A percentile compares a stretch with the other conserved stretches of the same genome.
Evolutionary conservation across 768 basidiomycete species (phyloP).

Genomic region (Clitopilus passeckerianus): DNA sequence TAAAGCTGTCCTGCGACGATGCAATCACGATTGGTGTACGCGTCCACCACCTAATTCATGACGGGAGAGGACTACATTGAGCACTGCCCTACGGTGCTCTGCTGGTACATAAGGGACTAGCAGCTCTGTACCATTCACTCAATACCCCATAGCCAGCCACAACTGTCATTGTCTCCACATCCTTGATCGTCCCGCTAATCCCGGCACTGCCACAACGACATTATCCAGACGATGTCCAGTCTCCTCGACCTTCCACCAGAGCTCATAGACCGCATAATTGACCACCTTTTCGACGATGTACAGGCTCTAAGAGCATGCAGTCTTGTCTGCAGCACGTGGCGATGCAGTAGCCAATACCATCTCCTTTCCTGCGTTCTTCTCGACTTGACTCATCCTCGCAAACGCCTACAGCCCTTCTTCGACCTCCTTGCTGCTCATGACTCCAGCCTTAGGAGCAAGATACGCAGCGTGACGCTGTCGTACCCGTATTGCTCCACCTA

Average conservation of each 20-base stretch:
- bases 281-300: conserved; percentile 34
- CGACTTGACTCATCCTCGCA: conserved; percentile 7
- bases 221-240: neutral
- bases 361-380: conserved; percentile 34
- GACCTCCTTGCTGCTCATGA: neutral
- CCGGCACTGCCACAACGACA: conserved; percentile 5
- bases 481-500: neutral
- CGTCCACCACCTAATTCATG: no score
- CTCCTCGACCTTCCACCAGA: conserved; percentile 33
- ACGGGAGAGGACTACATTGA: no score
- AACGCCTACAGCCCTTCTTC: neutral
- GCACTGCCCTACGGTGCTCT: no score
- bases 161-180: no score
- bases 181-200: conserved; percentile 1
- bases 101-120: no score
- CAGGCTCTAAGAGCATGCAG: conserved; percentile 25
- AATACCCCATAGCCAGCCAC: no score
- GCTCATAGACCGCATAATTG: conserved; percentile 42
- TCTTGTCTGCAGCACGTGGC: conserved; percentile 33
- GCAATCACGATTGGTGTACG: no score
- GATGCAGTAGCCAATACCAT: conserved; percentile 30
- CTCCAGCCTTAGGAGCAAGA: conserved; percentile 3
- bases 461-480: conserved; percentile 2
- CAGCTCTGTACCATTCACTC: no score
- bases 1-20: no score